These are phyloP conservation scores for Emergomyces pasteurianus DNA, from an alignment of 2,329 filamentous ascomycete genomes.

Conservation along the genomic window DNA sequence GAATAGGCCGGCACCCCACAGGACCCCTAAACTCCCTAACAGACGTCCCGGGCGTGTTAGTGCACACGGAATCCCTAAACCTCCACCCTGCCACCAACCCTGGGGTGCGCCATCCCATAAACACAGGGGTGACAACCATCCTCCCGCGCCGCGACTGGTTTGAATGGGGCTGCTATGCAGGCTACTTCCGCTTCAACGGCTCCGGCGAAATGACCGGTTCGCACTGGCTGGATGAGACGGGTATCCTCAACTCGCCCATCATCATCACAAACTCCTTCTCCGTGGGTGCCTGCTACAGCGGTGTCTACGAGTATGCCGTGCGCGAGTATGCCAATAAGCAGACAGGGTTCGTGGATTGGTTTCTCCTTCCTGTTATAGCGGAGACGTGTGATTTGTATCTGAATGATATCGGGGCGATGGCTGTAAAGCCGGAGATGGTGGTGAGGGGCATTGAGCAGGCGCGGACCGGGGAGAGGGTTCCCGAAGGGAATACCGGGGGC, in stretches of 20 bases:
- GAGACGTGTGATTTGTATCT: constrained; percentile 54
- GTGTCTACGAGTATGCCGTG: constrained; percentile 46
- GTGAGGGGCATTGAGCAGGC: constrained; percentile 43
- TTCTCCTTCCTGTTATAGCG: constrained; percentile 45
- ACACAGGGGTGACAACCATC: constrained; percentile 35
- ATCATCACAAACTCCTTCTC: constrained; percentile 48
- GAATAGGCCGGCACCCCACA: constrained; percentile 15
- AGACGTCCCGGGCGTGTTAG: constrained; percentile 33
- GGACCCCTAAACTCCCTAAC: constrained; percentile 33
- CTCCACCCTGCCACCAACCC: constrained; percentile 14
- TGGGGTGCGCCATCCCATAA: constrained; percentile 9
- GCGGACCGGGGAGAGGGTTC: constrained; percentile 36
- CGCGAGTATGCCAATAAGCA: constrained; percentile 30
- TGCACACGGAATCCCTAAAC: constrained; percentile 17
- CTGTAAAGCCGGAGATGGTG: constrained; percentile 43
- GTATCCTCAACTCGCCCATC: constrained; percentile 47
- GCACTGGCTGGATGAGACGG: constrained; percentile 52
- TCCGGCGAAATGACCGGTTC: constrained; percentile 51
- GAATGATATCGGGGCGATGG: constrained; percentile 46
- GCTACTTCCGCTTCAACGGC: constrained; percentile 50
- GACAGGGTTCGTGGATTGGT: constrained; percentile 39
- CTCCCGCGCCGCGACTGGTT: constrained; percentile 32
- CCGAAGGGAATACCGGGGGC: constrained; percentile 52
- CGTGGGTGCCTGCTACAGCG: constrained; percentile 47
- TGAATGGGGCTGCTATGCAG: constrained; percentile 30